Base-by-base conservation (phyloP, 2,329 filamentous ascomycete genomes). In the Lasiodiplodia gonubiensis region DNA sequence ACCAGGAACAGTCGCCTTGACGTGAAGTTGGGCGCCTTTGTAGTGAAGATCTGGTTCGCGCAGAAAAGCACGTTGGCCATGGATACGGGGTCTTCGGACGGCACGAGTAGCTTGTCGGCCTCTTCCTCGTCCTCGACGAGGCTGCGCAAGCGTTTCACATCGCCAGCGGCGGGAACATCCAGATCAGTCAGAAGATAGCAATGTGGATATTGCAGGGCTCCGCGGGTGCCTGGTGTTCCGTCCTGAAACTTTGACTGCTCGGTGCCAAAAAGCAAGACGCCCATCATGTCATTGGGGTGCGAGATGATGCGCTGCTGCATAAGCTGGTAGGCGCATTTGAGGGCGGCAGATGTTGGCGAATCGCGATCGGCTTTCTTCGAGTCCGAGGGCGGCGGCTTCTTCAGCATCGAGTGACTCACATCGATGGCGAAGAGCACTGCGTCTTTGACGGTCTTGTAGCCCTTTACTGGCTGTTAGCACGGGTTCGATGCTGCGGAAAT, bases 271-370 rank as follows among this genome's bases (percentile, higher is more conserved):
- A 99, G 84, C 46, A 99, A 79, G 30, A 99, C 91, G 2, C 94
- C 94, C 87, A 99, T 97, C 92, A 97, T 96, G 70, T 99, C 95
- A 75, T 90, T 94, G 1, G 95, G 95, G 69, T 94, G 94, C 3
- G 94, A 94, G 73, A 99, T 98, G 79, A 99, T 98, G 73, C 95
- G 92, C 81, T 98, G 94, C 80, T 98, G 93, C 92, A 99, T 97
- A 64, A 99, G 84, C 75, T 93, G 89, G 75, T 97, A 97, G 68
- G 94, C 95, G 74, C 93, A 97, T 84, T 97, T 97, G 60, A 99
- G 81, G 4, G 95, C 94, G 18, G 94, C 94, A 64, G 90, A 86
- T 0, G 93, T 85, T 4, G 94, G 89, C 53, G 91, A 94, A 74
- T 94, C 92, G 67, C 84, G 88, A 70, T 92, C 90, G 52, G 89